Percentiles rank a stretch among this genome's conserved stretches.
Evolutionary conservation across 2,329 filamentous ascomycete genomes (phyloP).

Genomic region (Penicillium sp.): DNA sequence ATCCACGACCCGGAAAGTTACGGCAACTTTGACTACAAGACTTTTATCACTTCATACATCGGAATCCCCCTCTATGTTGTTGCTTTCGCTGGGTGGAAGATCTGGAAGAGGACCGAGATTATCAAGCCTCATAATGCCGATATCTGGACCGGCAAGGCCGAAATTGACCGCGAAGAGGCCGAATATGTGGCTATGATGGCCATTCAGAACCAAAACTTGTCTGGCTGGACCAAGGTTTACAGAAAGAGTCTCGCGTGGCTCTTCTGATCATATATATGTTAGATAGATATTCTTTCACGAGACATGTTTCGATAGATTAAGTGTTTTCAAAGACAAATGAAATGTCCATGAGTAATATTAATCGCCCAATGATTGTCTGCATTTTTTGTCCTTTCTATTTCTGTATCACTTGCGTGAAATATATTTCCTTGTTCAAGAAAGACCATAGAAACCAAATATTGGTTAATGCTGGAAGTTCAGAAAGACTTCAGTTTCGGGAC

Average conservation of each 20-base stretch:
- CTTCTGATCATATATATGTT: background rate
- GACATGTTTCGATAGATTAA: background rate
- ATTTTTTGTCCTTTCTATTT: background rate
- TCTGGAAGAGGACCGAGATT: constrained; percentile 51
- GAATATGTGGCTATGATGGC: constrained; percentile 4
- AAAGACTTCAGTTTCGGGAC: background rate
- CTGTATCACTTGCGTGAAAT: background rate
- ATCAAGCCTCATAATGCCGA: constrained; percentile 59
- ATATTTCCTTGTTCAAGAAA: background rate
- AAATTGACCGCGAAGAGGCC: constrained; percentile 65
- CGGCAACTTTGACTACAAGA: constrained; percentile 64
- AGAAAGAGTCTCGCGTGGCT: constrained; percentile 3
- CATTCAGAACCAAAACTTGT: constrained; percentile 7
- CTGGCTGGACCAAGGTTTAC: constrained; percentile 8
- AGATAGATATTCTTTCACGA: background rate
- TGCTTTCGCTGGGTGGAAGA: constrained; percentile 65
- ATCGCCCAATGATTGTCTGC: background rate
- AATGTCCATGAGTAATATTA: background rate
- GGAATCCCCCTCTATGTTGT: constrained; percentile 70
- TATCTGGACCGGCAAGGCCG: constrained; percentile 67
- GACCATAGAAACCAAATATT: background rate
- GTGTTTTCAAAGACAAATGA: background rate
- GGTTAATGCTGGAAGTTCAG: background rate
- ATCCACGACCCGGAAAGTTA: constrained; percentile 42
- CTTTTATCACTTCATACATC: constrained; percentile 70